Evolutionary conservation across 495 filamentous ascomycete species (phyloP), one percentile per base, ranked within the genome.

Genomic region (Letharia lupina): DNA sequence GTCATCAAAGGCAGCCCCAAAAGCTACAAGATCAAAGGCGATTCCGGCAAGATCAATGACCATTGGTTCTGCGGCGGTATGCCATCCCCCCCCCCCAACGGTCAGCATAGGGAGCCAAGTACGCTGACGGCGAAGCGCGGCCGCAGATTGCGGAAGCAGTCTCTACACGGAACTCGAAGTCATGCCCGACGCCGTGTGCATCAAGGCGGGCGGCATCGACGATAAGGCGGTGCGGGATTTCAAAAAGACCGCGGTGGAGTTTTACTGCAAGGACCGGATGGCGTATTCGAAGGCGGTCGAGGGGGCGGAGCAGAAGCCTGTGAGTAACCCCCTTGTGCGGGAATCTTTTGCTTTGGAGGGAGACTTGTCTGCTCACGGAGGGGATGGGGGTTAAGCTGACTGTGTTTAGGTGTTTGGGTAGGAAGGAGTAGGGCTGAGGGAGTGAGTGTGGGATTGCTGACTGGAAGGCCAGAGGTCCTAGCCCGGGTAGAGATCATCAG

Each of bases 101-200:
- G 23, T 28, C 23, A 28, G 23, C 0, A 28, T 28, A 28, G 23
- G 23, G 23, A 28, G 23, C 23, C 23, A 28, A 39, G 4, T 39
- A 0, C 37, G 37, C 37, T 39, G 37, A 39, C 37, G 37, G 37
- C 23, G 23, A 28, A 28, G 23, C 23, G 23, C 23, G 23, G 23
- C 23, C 8, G 1, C 47, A 62, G 61, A 60, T 10, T 76, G 80
- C 67, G 80, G 80, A 15, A 78, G 75, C 4, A 72, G 72, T 20
- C 70, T 81, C 7, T 81, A 79, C 61, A 81, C 78, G 39, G 74
- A 77, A 66, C 69, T 81, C 18, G 80, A 81, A 62, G 40, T 81
- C 56, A 80, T 81, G 78, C 75, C 80, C 12, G 77, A 79, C n/a
- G 72, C 72, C 63, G 76, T 74, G 16, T 73, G 73, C 44, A 56